Evolutionary conservation across 2,329 filamentous ascomycete genomes (phyloP).

Genomic region (Claviceps sp.): DNA sequence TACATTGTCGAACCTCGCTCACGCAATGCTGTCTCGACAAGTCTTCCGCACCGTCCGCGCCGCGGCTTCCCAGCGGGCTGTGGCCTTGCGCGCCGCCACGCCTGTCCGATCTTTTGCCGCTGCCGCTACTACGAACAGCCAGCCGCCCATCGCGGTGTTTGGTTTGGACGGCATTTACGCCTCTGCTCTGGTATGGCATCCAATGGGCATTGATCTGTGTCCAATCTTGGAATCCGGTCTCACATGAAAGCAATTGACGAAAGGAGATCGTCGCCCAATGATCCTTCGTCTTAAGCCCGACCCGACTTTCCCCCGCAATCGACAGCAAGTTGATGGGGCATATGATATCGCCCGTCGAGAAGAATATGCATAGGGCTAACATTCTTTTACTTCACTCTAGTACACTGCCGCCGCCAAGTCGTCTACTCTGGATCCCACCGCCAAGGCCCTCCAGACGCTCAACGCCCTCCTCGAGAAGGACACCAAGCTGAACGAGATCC

Average conservation of each 20-base stretch:
- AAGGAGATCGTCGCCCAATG: neutral
- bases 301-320: no score
- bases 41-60: constrained; percentile 41
- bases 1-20: no score
- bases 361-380: neutral
- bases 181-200: constrained; percentile 74
- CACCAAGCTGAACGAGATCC: constrained; percentile 62
- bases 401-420: constrained; percentile 93
- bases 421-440: constrained; percentile 69
- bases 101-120: constrained; percentile 71
- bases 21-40: constrained; percentile 47
- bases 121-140: constrained; percentile 51
- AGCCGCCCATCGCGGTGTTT: constrained; percentile 82
- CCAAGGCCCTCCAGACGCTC: constrained; percentile 65
- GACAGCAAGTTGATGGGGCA: neutral
- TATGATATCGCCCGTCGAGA: neutral
- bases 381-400: constrained; percentile 33
- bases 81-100: constrained; percentile 28
- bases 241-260: neutral
- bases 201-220: no score
- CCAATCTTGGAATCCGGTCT: no score
- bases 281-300: no score
- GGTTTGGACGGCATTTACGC: constrained; percentile 97
- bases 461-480: constrained; percentile 65
- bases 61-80: constrained; percentile 46